A percentile compares a stretch with the other conserved stretches of the same genome.
Evolutionary conservation across 2,329 filamentous ascomycete species (phyloP).

Genomic region (Bipolaris oryzae): DNA sequence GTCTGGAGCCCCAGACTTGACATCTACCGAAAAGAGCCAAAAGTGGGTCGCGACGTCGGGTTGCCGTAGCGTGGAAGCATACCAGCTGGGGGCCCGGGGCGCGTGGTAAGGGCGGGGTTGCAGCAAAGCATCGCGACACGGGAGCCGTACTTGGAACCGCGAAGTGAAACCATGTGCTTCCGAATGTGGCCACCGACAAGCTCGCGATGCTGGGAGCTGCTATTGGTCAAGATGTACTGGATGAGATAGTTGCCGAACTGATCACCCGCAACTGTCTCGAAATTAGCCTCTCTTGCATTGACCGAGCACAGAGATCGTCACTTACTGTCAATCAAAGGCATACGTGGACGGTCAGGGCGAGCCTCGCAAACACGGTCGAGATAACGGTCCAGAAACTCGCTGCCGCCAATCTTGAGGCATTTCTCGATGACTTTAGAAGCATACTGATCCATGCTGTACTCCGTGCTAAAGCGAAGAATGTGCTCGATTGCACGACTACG

Average conservation of each 20-base stretch:
- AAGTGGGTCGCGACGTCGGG: conserved; percentile 34
- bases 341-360: conserved; percentile 86
- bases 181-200: conserved; percentile 90
- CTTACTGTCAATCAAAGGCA: conserved; percentile 90
- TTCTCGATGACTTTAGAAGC: conserved; percentile 99
- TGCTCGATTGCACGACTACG: conserved; percentile 94
- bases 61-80: conserved; percentile 48
- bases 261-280: conserved; percentile 77
- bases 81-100: conserved; percentile 82
- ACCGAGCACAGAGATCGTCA: conserved; percentile 12
- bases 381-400: conserved; percentile 89
- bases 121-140: conserved; percentile 98
- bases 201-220: conserved; percentile 85
- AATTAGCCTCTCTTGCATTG: conserved; percentile 20
- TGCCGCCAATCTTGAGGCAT: conserved; percentile 93
- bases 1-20: conserved; percentile 16
- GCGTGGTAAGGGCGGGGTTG: conserved; percentile 87
- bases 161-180: conserved; percentile 99
- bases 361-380: conserved; percentile 93
- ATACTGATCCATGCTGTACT: conserved; percentile 99
- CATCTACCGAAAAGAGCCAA: conserved; percentile 38
- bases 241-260: conserved; percentile 99
- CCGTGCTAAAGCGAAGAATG: conserved; percentile 88
- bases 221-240: conserved; percentile 93
- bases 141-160: conserved; percentile 97